Evolutionary conservation across 106 monocot species (phyloP), one percentile per base, ranked within the genome.

Genomic region (Chionographis japonica): DNA sequence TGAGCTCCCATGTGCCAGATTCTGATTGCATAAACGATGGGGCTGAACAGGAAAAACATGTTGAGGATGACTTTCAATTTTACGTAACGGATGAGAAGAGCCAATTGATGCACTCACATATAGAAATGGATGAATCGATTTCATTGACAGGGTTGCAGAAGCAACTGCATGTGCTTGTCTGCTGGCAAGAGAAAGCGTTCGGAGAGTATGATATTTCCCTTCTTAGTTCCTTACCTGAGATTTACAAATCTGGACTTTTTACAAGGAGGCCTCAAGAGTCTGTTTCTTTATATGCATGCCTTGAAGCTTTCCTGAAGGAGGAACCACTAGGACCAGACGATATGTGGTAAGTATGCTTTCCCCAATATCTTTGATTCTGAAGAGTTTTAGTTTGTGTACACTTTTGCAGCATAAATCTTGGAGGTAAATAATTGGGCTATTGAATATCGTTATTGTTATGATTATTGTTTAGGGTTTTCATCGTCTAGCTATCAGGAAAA

Each of bases 241-340:
- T 82, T 19, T 62, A 35, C 51, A 76, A 72, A 68, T 37, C 67
- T 64, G 62, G 67, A 13, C 39, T 57, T 55, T 59, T 77, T 20
- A 13, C 38, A 17, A 77, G 52, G 63, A 61, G 58, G 42, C 82
- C 77, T 76, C 68, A 69, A 65, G 72, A 73, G 27, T 58, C 68
- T 41, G 63, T 73, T 60, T 82, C 77, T 64, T 68, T 82, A 10
- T 82, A 82, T 64, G 73, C 72, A 16, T 82, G 82, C 52, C 72
- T 82, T 18, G 77, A 82, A 49, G 77, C 76, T 8, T 82, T 82
- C 66, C 61, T 82, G 49, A 82, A 69, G 56, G 82, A 82, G 68
- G 82, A 82, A 68, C 82, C 82, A 11, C 65, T 82, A 37, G 82
- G 82, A 55, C 82, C 82, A 17, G 82, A 82, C 27, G 82, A 82